A percentile compares a stretch with the other conserved stretches of the same genome.
These are phyloP conservation scores for Lentinula sp. DNA, from an alignment of 768 basidiomycete genomes.

Conservation along the genomic window DNA sequence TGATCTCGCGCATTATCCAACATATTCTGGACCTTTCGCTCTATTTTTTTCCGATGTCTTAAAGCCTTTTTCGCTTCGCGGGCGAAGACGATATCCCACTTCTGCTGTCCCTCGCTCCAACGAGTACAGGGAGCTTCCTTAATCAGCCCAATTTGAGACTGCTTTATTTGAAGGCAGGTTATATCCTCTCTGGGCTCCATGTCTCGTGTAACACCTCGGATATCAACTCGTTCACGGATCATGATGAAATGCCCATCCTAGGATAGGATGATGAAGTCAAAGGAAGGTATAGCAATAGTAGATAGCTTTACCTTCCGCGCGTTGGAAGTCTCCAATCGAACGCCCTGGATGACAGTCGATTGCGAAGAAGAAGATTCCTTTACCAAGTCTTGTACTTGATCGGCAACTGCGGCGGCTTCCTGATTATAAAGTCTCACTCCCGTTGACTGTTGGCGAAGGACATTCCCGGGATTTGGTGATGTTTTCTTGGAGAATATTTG, in stretches of 20 bases:
- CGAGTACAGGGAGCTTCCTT: slow-evolving; percentile 66
- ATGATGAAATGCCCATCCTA: slow-evolving; percentile 27
- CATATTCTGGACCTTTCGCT: slow-evolving; percentile 37
- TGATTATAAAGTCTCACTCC: slow-evolving; percentile 22
- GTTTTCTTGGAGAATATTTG: neutral
- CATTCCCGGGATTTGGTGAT: slow-evolving; percentile 2
- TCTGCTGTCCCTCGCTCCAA: slow-evolving; percentile 56
- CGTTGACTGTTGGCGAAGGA: neutral
- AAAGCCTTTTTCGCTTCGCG: slow-evolving; percentile 33
- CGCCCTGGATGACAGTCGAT: neutral
- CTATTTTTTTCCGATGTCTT: slow-evolving; percentile 35
- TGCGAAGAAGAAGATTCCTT: neutral
- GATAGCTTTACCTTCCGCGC: neutral
- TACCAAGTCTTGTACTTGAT: slow-evolving; percentile 18
- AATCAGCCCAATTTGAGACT: slow-evolving; percentile 59
- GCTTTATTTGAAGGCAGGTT: slow-evolving; percentile 42
- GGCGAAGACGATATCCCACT: slow-evolving; percentile 55
- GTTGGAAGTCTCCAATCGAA: neutral
- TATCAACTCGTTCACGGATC: slow-evolving; percentile 72
- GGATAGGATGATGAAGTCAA: neutral
- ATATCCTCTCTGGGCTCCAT: slow-evolving; percentile 60
- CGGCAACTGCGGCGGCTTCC: slow-evolving; percentile 20
- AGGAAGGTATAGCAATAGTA: no score
- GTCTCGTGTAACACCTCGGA: slow-evolving; percentile 49
- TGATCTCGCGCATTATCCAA: slow-evolving; percentile 39